These are phyloP conservation scores for Acanthamoeba culbertsoni DNA, from an alignment of 208 protist species.

Conservation along the genomic window DNA sequence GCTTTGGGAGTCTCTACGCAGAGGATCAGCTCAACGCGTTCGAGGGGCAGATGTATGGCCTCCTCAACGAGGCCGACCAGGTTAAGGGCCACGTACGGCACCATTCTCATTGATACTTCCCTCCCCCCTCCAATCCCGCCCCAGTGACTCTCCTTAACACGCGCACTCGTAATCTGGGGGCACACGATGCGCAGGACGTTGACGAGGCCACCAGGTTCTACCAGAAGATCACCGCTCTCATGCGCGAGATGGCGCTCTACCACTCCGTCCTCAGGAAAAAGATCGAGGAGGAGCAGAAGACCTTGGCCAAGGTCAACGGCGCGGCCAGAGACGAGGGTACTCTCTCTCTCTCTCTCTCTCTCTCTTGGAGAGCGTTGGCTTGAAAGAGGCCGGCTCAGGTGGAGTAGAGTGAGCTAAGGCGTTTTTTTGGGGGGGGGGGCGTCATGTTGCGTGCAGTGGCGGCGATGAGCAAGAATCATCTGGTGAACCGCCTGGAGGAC, in stretches of 20 bases:
- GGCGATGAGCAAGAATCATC: not conserved
- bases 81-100: not conserved
- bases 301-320: not conserved
- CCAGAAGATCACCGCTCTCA: not conserved
- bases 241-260: not conserved
- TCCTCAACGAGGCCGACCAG: not conserved
- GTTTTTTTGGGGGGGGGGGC: not conserved
- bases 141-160: too few species aligned
- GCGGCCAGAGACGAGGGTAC: not conserved
- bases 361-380: too few species aligned
- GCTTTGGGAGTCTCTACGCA: not conserved
- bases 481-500: constrained; percentile 23
- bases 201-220: not conserved
- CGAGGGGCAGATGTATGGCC: not conserved
- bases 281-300: not conserved
- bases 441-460: not conserved
- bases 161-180: too few species aligned
- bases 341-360: not conserved
- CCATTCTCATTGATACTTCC: not conserved
- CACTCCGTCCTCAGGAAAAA: not conserved
- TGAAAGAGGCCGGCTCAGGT: too few species aligned
- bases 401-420: not conserved
- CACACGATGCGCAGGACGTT: too few species aligned
- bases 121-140: too few species aligned
- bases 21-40: not conserved